These are phyloP conservation scores for Lepraria neglecta DNA, from an alignment of 495 filamentous ascomycete genomes.

Conservation along the genomic window DNA sequence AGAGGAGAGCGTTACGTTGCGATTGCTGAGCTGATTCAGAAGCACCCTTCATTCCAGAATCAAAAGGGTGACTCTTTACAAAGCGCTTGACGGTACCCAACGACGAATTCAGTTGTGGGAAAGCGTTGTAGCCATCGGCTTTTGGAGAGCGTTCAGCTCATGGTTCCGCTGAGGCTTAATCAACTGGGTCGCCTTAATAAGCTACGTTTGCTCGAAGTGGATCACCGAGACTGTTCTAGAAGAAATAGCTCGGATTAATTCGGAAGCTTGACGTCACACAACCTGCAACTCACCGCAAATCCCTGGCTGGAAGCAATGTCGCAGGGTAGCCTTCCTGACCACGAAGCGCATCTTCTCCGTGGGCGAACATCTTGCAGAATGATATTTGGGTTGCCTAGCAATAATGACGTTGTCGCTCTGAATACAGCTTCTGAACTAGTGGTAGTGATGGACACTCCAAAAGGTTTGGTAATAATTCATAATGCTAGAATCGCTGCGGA, in stretches of 20 bases:
- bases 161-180: neutral
- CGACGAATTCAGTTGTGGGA: too few relatives aligned
- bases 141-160: too few relatives aligned
- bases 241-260: neutral
- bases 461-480: constrained; percentile 27
- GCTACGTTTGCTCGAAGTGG: neutral
- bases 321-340: neutral
- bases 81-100: too few relatives aligned
- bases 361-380: neutral
- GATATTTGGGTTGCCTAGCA: neutral
- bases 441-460: constrained; percentile 36
- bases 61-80: too few relatives aligned
- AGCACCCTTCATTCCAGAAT: too few relatives aligned
- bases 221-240: neutral
- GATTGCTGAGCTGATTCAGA: too few relatives aligned
- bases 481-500: neutral
- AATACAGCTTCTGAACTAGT: constrained; percentile 29
- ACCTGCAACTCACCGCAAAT: neutral
- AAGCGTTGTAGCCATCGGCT: too few relatives aligned
- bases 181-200: too few relatives aligned
- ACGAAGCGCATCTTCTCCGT: neutral
- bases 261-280: constrained; percentile 2
- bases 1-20: too few relatives aligned
- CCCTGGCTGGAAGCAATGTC: too few relatives aligned
- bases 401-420: constrained; percentile 25